phyloP scores from a whole-genome alignment of 2,329 filamentous ascomycete genomes.

The Annulohypoxylon truncatum region DNA sequence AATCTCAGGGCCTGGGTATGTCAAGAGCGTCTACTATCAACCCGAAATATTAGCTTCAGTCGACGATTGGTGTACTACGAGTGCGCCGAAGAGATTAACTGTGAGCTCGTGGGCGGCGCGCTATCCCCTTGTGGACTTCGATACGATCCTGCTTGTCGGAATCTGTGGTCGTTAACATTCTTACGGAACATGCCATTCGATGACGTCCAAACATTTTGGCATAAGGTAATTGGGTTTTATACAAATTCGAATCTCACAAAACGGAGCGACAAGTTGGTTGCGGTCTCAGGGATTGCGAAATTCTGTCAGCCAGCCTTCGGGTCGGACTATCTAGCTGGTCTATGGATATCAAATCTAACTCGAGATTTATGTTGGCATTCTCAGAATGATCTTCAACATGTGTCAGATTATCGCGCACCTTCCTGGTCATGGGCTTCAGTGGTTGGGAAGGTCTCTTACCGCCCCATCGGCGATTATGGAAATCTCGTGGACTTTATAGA shows the following conservation, averaged over 20 bases:
- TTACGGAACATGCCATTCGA: background rate
- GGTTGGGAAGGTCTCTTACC: background rate
- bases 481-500: background rate
- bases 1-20: slow-evolving; percentile 9
- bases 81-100: slow-evolving; percentile 9
- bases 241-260: background rate
- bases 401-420: slow-evolving; percentile 4
- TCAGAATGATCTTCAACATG: background rate
- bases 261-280: background rate
- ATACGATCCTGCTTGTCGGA: too few relatives aligned
- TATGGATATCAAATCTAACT: background rate
- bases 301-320: background rate
- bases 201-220: background rate
- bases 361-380: background rate
- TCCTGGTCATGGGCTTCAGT: slow-evolving; percentile 11
- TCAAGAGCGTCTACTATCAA: slow-evolving; percentile 10
- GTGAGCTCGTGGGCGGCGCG: background rate
- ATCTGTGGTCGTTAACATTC: background rate
- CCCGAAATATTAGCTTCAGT: slow-evolving; percentile 15
- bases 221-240: background rate
- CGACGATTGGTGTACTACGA: slow-evolving; percentile 2
- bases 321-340: slow-evolving; percentile 12
- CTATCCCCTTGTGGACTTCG: background rate
- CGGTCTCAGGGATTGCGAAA: slow-evolving; percentile 4
- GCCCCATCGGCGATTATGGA: background rate